A percentile compares a stretch with the other conserved stretches of the same genome.
Conservation (phyloP, 2,329 filamentous ascomycete genomes). For the Neofusicoccum umdonicola region DNA sequence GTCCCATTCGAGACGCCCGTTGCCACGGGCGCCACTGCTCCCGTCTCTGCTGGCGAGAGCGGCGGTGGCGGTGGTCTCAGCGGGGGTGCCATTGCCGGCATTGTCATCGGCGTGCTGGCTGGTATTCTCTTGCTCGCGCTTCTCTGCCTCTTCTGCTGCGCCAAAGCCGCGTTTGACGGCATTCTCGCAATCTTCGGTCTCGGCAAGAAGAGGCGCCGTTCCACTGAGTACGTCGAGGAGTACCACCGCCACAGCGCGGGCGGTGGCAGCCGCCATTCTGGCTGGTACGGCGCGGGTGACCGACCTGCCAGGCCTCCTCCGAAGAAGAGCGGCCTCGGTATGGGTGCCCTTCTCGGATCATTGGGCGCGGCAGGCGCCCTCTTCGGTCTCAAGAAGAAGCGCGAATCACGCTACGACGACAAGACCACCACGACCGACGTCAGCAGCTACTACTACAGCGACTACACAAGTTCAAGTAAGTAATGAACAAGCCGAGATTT, state of each 20-base stretch:
- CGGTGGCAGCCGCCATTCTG: constrained; percentile 36
- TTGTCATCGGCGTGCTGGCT: constrained; percentile 70
- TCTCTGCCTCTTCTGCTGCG: constrained; percentile 71
- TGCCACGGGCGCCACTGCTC: constrained; percentile 51
- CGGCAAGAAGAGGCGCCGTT: constrained; percentile 50
- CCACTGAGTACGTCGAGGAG: constrained; percentile 62
- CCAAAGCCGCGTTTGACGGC: constrained; percentile 55
- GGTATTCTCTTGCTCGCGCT: constrained; percentile 66
- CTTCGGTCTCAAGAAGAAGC: constrained; percentile 46
- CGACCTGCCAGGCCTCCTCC: constrained; percentile 32
- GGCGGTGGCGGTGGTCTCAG: constrained; percentile 51
- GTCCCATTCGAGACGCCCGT: constrained; percentile 52
- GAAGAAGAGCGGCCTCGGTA: constrained; percentile 33
- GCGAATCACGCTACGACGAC: constrained; percentile 41
- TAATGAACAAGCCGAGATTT: constrained; percentile 18
- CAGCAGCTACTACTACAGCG: constrained; percentile 41
- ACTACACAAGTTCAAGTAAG: constrained; percentile 50
- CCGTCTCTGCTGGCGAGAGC: constrained; percentile 26
- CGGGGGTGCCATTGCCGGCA: constrained; percentile 74
- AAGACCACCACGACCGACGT: constrained; percentile 38
- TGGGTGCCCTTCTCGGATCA: constrained; percentile 40
- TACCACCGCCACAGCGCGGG: constrained; percentile 57
- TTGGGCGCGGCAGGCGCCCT: constrained; percentile 45
- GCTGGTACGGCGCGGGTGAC: constrained; percentile 44
- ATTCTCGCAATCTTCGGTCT: constrained; percentile 61